Percentiles rank a stretch among this genome's conserved stretches.
phyloP scores from a whole-genome alignment of 768 basidiomycete genomes.

The Auriscalpium orientale region DNA sequence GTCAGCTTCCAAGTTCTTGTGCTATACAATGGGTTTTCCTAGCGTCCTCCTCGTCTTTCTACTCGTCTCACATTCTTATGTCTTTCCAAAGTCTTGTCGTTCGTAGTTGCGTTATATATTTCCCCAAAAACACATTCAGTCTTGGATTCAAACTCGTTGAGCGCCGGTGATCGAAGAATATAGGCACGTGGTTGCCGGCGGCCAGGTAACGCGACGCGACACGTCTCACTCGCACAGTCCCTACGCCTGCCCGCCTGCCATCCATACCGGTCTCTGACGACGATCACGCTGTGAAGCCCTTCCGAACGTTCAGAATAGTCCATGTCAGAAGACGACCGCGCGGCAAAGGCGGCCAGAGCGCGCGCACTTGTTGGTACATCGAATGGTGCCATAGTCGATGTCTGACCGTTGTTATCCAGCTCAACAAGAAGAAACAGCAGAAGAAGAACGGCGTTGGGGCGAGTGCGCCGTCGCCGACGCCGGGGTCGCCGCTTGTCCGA shows the following conservation, averaged over 20 bases:
- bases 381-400: neutral
- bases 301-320: neutral
- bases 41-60: neutral
- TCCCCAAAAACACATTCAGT: neutral
- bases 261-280: neutral
- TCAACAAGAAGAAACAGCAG: conserved; percentile 77
- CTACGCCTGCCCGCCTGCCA: neutral
- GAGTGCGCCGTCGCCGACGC: conserved; percentile 32
- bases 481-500: conserved; percentile 31
- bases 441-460: conserved; percentile 48
- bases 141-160: neutral
- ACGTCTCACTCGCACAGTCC: neutral
- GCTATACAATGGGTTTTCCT: neutral
- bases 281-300: neutral
- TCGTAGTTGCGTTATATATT: neutral
- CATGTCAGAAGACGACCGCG: conserved; percentile 65
- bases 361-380: conserved; percentile 61
- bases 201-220: neutral
- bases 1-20: conserved; percentile 6
- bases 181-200: neutral
- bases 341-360: conserved; percentile 75
- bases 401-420: conserved; percentile 31
- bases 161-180: too few species aligned
- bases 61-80: neutral
- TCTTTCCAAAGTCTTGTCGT: neutral